Evolutionary conservation across 2,329 filamentous ascomycete species (phyloP), one percentile per base, ranked within the genome.

Genomic region (Calonectria pauciramosa): DNA sequence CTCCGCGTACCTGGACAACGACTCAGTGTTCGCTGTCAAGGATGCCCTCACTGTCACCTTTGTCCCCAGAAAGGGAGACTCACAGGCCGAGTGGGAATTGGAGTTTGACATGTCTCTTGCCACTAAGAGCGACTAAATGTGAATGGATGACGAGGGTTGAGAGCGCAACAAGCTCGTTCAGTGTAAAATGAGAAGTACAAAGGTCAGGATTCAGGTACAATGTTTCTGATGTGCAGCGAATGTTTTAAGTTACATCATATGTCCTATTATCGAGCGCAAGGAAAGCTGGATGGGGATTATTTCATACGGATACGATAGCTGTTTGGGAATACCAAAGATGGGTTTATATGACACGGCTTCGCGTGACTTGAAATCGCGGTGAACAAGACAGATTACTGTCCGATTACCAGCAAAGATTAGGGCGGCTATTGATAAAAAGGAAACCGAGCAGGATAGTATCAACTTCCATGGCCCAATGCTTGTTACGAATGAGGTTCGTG

Each of bases 1-100:
- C 20, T 79, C 78, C 2, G 59, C 69, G 0, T 79, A 79, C 8
- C 78, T 79, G 9, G 76, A 75, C 14, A 77, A 79, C 34, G 78
- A 79, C 13, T 76, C 76, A 32, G 78, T 79, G 1, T 79, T 79
- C 2, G 78, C 78, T 11, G 78, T 79, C 23, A 79, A 79, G 70
- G 78, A 79, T 20, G 77, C 70, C 13, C 65, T 79, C n/a, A 79
- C 78, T 8, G 78, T 79, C 5, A 74, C 56, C 1, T 79, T 79
- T 11, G 49, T 70, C n/a, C 76, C 78, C n/a, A 70, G 78, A 32
- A 79, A 79, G 49, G 75, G 72, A 23, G 78, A 79, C 20, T 56
- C 78, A 11, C 52, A 77, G 65, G 78, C 78, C 0, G 64, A 76
- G 14, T 77, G 72, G 71, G 78, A 79, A 34, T 51, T 79, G 64